Percentiles rank a stretch among this genome's conserved stretches.
phyloP scores from a whole-genome alignment of 2,329 filamentous ascomycete genomes.

The Aspergillus intermedius region DNA sequence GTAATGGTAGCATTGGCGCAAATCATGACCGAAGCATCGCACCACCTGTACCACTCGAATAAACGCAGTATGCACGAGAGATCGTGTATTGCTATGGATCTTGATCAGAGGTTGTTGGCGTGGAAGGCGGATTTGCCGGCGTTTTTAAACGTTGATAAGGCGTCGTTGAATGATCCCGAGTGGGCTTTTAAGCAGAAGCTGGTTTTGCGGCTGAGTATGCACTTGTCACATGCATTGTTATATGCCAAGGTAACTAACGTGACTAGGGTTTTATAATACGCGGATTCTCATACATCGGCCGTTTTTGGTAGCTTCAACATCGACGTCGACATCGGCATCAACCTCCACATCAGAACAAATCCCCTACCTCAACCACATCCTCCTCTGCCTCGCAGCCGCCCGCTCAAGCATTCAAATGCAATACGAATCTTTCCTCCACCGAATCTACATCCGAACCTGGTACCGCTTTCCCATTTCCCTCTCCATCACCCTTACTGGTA shows the following conservation, averaged over 20 bases:
- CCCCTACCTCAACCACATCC: conserved; percentile 14
- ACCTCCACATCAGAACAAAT: conserved; percentile 8
- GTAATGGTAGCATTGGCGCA: conserved; percentile 20
- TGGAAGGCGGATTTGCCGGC: conserved; percentile 17
- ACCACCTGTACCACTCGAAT: conserved; percentile 19
- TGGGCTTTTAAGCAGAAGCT: conserved; percentile 27
- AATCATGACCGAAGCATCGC: conserved; percentile 23
- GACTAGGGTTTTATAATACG: conserved; percentile 23
- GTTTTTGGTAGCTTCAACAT: conserved; percentile 12
- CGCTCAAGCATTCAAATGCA: conserved; percentile 22
- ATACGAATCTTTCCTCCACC: conserved; percentile 24
- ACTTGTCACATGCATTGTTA: too few species aligned
- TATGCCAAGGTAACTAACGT: too few species aligned
- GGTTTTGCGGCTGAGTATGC: conserved; percentile 18
- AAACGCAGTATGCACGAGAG: conserved; percentile 14
- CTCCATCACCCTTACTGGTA: background rate
- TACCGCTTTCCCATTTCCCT: background rate
- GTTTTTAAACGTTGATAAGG: conserved; percentile 15
- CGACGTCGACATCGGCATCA: background rate
- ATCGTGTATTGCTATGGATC: conserved; percentile 14
- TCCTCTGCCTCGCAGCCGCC: conserved; percentile 22
- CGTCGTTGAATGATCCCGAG: conserved; percentile 21
- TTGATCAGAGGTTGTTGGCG: conserved; percentile 12
- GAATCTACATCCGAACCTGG: conserved; percentile 27
- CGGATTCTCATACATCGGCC: conserved; percentile 24